These are phyloP conservation scores for Aurinia saxatilis DNA, from an alignment of 345 rosid genomes.

Conservation along the genomic window DNA sequence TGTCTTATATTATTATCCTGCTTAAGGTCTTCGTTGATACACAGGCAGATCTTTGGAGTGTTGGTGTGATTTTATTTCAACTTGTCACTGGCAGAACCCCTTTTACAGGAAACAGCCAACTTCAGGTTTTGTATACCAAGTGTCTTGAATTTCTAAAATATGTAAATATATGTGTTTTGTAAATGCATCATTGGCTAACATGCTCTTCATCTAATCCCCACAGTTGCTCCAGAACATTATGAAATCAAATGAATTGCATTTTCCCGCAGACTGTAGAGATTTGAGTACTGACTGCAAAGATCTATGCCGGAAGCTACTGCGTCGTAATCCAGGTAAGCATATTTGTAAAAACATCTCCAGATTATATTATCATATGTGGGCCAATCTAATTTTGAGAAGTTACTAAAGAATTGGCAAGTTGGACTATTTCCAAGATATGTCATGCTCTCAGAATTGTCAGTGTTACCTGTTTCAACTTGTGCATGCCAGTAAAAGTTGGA, in stretches of 20 bases:
- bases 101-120: constrained; percentile 82
- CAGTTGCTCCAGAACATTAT: constrained; percentile 94
- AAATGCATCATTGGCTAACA: constrained; percentile 9
- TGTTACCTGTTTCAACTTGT: not conserved
- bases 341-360: not conserved
- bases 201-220: constrained; percentile 12
- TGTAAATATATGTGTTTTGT: not conserved
- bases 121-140: constrained; percentile 49
- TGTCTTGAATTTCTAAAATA: not conserved
- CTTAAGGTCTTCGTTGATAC: too few species aligned
- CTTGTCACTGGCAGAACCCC: constrained; percentile 94
- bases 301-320: constrained; percentile 80
- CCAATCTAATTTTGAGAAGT: not conserved
- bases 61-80: constrained; percentile 92
- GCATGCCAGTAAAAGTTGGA: not conserved
- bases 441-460: not conserved
- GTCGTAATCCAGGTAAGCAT: constrained; percentile 79
- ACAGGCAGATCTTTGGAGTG: constrained; percentile 99
- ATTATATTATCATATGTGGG: not conserved
- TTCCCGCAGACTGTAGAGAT: constrained; percentile 52
- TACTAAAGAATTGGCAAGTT: not conserved
- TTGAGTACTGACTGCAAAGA: constrained; percentile 71
- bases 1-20: constrained; percentile 30
- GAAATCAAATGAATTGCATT: constrained; percentile 70
- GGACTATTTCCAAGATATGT: not conserved